phyloP scores from a whole-genome alignment of 148 eudicot species.

The Hydrangea macrophylla region DNA sequence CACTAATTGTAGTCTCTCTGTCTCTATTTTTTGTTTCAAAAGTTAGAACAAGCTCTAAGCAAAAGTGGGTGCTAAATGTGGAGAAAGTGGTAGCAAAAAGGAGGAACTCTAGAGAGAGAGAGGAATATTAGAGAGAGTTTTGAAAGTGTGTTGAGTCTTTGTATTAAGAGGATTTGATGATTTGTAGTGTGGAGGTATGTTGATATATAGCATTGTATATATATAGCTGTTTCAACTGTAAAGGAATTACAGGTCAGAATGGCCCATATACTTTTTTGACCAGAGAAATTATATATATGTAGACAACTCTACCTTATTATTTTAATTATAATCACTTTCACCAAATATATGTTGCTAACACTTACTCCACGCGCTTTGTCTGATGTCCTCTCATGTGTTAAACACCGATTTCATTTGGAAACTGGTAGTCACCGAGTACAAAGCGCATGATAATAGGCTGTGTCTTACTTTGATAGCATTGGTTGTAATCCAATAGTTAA shows the following conservation, averaged over 20 bases:
- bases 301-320: background rate
- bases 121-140: slow-evolving; percentile 1
- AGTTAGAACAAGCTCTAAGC: background rate
- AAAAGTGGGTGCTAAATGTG: background rate
- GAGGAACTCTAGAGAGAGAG: slow-evolving; percentile 4
- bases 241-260: slow-evolving; percentile 19
- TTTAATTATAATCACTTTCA: background rate
- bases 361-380: background rate
- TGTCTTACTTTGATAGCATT: no score
- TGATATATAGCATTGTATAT: slow-evolving; percentile 14
- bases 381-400: background rate
- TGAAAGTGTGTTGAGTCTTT: background rate
- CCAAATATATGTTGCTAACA: background rate
- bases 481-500: no score
- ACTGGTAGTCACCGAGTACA: no score
- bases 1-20: background rate
- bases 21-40: no score
- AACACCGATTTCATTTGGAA: no score
- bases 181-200: slow-evolving; percentile 15
- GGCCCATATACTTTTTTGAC: slow-evolving; percentile 4
- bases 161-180: background rate
- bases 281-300: background rate
- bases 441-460: background rate
- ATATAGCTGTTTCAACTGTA: slow-evolving; percentile 9
- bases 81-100: background rate